Conservation (phyloP, 2,329 filamentous ascomycete species). For the Ceratocystis cubensis region DNA sequence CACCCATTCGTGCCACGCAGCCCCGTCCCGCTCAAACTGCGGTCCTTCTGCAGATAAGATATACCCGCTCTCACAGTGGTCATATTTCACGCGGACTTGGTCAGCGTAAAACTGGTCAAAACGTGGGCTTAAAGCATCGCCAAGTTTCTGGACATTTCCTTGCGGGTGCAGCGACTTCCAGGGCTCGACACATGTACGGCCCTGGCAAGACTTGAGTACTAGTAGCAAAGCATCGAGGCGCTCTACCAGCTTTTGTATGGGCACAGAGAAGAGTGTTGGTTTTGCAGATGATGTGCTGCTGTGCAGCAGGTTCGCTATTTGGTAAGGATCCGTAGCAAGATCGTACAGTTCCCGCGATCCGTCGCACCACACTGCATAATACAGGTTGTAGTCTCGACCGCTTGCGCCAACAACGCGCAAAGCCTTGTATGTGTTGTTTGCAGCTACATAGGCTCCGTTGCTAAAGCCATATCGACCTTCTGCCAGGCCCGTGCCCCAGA, state of each 20-base stretch:
- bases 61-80: conserved; percentile 43
- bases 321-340: conserved; percentile 41
- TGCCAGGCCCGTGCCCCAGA: conserved; percentile 34
- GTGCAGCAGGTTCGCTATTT: conserved; percentile 29
- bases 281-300: conserved; percentile 10
- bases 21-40: conserved; percentile 28
- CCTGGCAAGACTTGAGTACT: conserved; percentile 48
- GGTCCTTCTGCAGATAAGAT: conserved; percentile 44
- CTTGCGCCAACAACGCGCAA: conserved; percentile 34
- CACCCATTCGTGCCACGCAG: conserved; percentile 26
- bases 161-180: conserved; percentile 44
- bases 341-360: conserved; percentile 39
- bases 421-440: conserved; percentile 43
- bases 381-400: conserved; percentile 35
- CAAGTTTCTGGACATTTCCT: conserved; percentile 38
- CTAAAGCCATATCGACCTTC: conserved; percentile 25
- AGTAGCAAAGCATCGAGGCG: conserved; percentile 46
- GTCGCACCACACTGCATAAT: conserved; percentile 46
- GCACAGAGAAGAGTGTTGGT: conserved; percentile 26
- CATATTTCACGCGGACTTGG: conserved; percentile 38
- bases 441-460: not conserved
- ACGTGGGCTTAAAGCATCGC: conserved; percentile 35
- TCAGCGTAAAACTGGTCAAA: conserved; percentile 42
- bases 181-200: conserved; percentile 38
- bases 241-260: conserved; percentile 33